Base-by-base conservation (phyloP, 768 basidiomycete species). In the Termitomyces sp. region DNA sequence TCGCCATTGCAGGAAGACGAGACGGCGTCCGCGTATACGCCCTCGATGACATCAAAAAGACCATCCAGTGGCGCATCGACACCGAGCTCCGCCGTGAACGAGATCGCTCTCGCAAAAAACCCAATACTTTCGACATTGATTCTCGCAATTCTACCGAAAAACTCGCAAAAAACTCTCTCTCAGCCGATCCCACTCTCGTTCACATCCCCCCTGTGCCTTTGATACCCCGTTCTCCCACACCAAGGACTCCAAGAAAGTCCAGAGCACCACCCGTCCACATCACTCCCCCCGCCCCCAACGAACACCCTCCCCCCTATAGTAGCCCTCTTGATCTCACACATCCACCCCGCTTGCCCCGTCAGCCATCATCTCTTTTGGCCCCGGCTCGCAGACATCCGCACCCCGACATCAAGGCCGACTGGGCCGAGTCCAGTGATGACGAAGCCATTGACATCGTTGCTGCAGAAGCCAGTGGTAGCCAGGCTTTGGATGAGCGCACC, bases 1-100 rank as follows among this genome's bases (percentile, higher is more conserved):
- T 94, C 9, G 92, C 92, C 12, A 92, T 94, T 63, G 93, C 93
- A 15, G 92, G 92, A 9, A 79, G 92, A 63, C 77, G 92, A 66
- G 91, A 94, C 64, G 92, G 92, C 3, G 92, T 94, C 48, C 83
- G 92, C 40, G 92, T 94, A 17, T 94, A 94, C 71, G 92, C 92
- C 17, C 77, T 94, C 15, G 92, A 94, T 61, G 92, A 94, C 68
- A 84, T 94, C 12, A 90, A 87, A 72, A 91, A 87, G 69, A 89
- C 87, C 3, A 86, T 94, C 6, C 92, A 94, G 72, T 94, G 91
- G 92, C 83, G 92, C 17, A 85, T 94, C 63, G 92, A 94, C 7
- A 81, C 87, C 31, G 92, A 94, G 71, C 73, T 88, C 60, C 83
- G 86, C 45, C 79, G 91, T 60, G 91, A 94, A 71, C 81, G 84